A percentile compares a stretch with the other conserved stretches of the same genome.
Conservation (phyloP, 306 rosid genomes). For the Vigna unguiculata region DNA sequence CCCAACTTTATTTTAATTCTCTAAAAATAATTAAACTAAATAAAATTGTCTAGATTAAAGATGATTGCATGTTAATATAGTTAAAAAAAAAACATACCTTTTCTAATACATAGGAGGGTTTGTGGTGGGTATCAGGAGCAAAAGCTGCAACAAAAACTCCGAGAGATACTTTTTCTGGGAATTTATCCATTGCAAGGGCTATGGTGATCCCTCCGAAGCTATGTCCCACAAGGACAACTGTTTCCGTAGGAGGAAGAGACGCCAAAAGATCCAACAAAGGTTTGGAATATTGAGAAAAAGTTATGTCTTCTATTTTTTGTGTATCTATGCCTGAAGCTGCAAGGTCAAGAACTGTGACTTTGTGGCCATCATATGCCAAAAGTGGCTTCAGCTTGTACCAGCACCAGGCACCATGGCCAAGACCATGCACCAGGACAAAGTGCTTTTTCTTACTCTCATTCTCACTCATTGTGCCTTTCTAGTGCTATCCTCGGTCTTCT, state of each 20-base stretch:
- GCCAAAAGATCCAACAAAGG: slow-evolving; percentile 62
- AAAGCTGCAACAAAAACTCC: slow-evolving; percentile 68
- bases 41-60: too few relatives aligned
- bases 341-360: slow-evolving; percentile 60
- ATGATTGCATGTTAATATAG: too few relatives aligned
- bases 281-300: slow-evolving; percentile 56
- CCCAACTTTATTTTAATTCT: too few relatives aligned
- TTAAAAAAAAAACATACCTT: slow-evolving; percentile 28
- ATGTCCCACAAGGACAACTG: slow-evolving; percentile 74
- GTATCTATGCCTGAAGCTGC: slow-evolving; percentile 63
- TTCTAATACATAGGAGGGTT: slow-evolving; percentile 57
- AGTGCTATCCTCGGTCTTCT: too few relatives aligned
- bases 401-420: slow-evolving; percentile 69
- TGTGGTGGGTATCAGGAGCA: slow-evolving; percentile 63
- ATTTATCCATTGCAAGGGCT: slow-evolving; percentile 67
- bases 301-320: slow-evolving; percentile 49
- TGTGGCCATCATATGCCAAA: slow-evolving; percentile 59
- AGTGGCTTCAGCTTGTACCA: slow-evolving; percentile 73
- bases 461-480: not conserved
- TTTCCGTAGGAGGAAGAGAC: slow-evolving; percentile 55
- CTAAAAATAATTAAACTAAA: too few relatives aligned
- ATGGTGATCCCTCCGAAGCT: slow-evolving; percentile 73
- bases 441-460: slow-evolving; percentile 48
- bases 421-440: slow-evolving; percentile 73
- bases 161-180: slow-evolving; percentile 50